These are phyloP conservation scores for Alternaria arborescens DNA, from an alignment of 2,329 filamentous ascomycete genomes.

Conservation along the genomic window DNA sequence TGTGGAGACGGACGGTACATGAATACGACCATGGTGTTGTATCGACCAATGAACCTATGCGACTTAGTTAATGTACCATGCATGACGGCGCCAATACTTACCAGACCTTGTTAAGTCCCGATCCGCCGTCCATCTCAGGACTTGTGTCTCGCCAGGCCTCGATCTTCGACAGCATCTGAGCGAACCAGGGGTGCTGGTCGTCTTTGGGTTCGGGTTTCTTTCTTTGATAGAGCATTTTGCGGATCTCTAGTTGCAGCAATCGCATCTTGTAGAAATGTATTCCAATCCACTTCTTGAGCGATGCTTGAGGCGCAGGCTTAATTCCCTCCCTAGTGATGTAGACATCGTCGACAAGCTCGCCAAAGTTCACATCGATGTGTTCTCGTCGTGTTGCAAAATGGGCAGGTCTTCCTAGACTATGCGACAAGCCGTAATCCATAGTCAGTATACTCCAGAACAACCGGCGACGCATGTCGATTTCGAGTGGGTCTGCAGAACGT, in stretches of 20 bases:
- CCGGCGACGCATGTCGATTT: constrained; percentile 88
- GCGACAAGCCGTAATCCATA: constrained; percentile 88
- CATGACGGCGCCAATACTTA: constrained; percentile 54
- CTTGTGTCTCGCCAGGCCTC: constrained; percentile 79
- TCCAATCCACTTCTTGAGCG: constrained; percentile 84
- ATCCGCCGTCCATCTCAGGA: constrained; percentile 74
- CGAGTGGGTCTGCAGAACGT: constrained; percentile 71
- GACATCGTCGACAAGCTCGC: constrained; percentile 80
- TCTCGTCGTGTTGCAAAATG: constrained; percentile 85
- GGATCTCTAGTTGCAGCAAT: constrained; percentile 84
- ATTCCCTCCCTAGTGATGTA: constrained; percentile 83
- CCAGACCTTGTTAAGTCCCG: constrained; percentile 81
- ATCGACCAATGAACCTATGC: constrained; percentile 69
- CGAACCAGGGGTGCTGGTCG: constrained; percentile 88
- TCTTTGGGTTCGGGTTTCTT: constrained; percentile 78
- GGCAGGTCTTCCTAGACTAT: constrained; percentile 86
- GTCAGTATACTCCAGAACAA: constrained; percentile 87
- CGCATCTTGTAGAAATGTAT: constrained; percentile 96
- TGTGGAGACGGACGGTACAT: constrained; percentile 92
- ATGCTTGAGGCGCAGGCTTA: constrained; percentile 71
- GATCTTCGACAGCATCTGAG: constrained; percentile 79
- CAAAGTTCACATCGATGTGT: constrained; percentile 85
- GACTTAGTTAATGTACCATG: not conserved
- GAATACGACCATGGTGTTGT: constrained; percentile 88
- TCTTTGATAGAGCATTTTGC: constrained; percentile 84